These are phyloP conservation scores for Euphrasia arctica DNA, from an alignment of 305 asterid species.

Conservation along the genomic window DNA sequence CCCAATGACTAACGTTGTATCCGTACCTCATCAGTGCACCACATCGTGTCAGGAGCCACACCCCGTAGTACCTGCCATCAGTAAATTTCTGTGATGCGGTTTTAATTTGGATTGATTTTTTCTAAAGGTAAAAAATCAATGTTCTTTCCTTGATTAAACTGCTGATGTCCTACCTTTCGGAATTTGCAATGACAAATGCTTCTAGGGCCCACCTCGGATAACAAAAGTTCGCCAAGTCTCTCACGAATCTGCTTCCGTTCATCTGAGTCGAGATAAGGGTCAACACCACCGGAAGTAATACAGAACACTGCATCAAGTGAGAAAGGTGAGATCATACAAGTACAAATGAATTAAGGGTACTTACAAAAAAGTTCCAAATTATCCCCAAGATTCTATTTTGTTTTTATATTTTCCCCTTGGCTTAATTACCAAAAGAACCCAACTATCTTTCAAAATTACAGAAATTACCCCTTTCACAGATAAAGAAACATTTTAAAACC, in stretches of 20 bases:
- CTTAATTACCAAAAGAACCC: no score
- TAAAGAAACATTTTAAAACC: no score
- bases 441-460: no score
- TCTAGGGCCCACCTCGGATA: slow-evolving; percentile 98
- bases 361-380: background rate
- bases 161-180: slow-evolving; percentile 60
- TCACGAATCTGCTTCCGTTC: slow-evolving; percentile 42
- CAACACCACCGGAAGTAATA: slow-evolving; percentile 86
- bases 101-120: no score
- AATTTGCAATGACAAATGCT: slow-evolving; percentile 81
- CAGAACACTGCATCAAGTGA: slow-evolving; percentile 61
- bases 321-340: slow-evolving; percentile 22
- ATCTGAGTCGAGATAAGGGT: slow-evolving; percentile 77
- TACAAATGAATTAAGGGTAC: slow-evolving; percentile 16
- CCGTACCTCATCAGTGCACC: slow-evolving; percentile 57
- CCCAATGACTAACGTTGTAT: slow-evolving; percentile 66
- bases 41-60: slow-evolving; percentile 93
- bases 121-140: no score
- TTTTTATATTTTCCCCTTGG: background rate
- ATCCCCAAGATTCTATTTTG: background rate
- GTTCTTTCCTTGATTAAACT: background rate
- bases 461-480: no score
- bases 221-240: slow-evolving; percentile 50
- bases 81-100: background rate
- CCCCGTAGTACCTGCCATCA: slow-evolving; percentile 74